Percentiles rank a stretch among this genome's conserved stretches.
Evolutionary conservation across 2,329 filamentous ascomycete species (phyloP).

Genomic region (Fusarium foetens): DNA sequence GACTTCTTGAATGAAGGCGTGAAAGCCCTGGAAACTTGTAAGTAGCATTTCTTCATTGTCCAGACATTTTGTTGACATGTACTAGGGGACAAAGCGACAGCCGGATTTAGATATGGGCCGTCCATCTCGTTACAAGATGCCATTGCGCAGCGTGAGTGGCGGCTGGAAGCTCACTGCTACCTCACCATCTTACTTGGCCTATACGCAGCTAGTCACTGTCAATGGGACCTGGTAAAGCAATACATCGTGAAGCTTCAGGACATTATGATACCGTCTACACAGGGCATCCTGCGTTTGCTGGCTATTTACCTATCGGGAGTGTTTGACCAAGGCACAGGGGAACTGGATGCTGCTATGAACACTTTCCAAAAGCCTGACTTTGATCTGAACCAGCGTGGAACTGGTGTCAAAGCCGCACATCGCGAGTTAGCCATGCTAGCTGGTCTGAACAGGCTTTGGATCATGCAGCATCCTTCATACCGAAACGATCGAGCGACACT

Average conservation of each 20-base stretch:
- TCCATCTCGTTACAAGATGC: constrained; percentile 67
- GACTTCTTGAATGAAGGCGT: constrained; percentile 57
- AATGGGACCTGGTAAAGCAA: constrained; percentile 73
- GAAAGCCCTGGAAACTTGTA: constrained; percentile 61
- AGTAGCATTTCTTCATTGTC: not conserved
- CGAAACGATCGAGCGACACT: constrained; percentile 68
- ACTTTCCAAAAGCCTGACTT: constrained; percentile 74
- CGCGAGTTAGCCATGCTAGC: constrained; percentile 74
- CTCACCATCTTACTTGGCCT: constrained; percentile 77
- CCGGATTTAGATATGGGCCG: constrained; percentile 51
- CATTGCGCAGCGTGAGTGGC: constrained; percentile 70
- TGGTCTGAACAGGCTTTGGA: constrained; percentile 75
- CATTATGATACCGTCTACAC: constrained; percentile 53
- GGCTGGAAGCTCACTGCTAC: constrained; percentile 72
- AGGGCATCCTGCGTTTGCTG: constrained; percentile 59
- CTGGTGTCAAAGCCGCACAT: constrained; percentile 60
- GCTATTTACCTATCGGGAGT: constrained; percentile 78
- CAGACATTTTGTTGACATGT: constrained; percentile 9
- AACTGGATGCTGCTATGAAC: constrained; percentile 73
- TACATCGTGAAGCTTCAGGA: constrained; percentile 64
- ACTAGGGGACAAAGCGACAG: constrained; percentile 50
- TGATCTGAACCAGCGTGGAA: constrained; percentile 50
- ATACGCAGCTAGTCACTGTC: constrained; percentile 74
- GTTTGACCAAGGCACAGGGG: constrained; percentile 80
- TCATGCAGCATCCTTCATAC: constrained; percentile 71